Conservation (phyloP, 805 yeast species). For the Candida namnaoensis region DNA sequence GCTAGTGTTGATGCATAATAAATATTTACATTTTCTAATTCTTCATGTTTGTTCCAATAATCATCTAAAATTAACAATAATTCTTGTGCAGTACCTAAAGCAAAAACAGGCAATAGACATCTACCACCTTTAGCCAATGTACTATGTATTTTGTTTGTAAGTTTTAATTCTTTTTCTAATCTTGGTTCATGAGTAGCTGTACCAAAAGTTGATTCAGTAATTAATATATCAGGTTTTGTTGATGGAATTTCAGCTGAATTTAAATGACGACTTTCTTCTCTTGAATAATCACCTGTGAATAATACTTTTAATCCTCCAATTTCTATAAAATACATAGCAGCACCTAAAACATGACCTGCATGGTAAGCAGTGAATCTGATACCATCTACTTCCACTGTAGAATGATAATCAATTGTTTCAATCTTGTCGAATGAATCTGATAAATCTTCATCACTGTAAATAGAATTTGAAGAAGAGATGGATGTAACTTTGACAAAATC, state of each 20-base stretch:
- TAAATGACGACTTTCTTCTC: slow-evolving; percentile 93
- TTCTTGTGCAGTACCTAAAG: slow-evolving; percentile 96
- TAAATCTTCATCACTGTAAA: slow-evolving; percentile 88
- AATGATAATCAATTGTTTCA: slow-evolving; percentile 92
- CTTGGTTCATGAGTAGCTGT: slow-evolving; percentile 96
- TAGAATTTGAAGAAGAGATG: slow-evolving; percentile 33
- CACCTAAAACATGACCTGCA: slow-evolving; percentile 99
- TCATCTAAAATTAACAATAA: slow-evolving; percentile 84
- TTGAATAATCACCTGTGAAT: slow-evolving; percentile 94
- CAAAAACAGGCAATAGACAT: slow-evolving; percentile 88
- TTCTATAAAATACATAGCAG: slow-evolving; percentile 95
- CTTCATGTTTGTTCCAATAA: slow-evolving; percentile 83
- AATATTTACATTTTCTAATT: slow-evolving; percentile 72
- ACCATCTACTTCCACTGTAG: slow-evolving; percentile 91
- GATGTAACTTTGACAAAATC: slow-evolving; percentile 90
- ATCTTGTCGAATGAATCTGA: slow-evolving; percentile 80
- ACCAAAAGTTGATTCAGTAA: slow-evolving; percentile 95
- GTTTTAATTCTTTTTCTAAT: slow-evolving; percentile 69
- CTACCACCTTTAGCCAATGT: slow-evolving; percentile 86
- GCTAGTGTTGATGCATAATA: slow-evolving; percentile 93
- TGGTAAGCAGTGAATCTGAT: slow-evolving; percentile 95
- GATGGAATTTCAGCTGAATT: slow-evolving; percentile 94
- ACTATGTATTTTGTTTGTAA: slow-evolving; percentile 76
- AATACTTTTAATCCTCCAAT: slow-evolving; percentile 84
- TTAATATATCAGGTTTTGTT: slow-evolving; percentile 74